Conservation (phyloP, 352 stramenopile species). For the Phytophthora citrophthora region DNA sequence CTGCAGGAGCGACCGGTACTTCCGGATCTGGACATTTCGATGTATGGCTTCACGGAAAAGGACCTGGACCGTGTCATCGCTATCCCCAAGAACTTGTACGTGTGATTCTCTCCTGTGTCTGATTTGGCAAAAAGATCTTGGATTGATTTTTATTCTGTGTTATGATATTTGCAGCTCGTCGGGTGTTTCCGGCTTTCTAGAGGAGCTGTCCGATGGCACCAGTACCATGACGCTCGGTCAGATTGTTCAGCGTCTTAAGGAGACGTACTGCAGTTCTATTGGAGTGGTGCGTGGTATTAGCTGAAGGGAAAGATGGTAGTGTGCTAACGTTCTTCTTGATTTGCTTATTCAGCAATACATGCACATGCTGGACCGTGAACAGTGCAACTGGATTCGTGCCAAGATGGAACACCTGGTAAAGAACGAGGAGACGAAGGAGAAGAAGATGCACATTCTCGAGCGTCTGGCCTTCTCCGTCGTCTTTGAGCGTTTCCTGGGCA, state of each 20-base stretch:
- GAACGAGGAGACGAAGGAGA: slow-evolving; percentile 85
- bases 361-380: slow-evolving; percentile 96
- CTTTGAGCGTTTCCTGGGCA: slow-evolving; percentile 98
- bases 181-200: slow-evolving; percentile 90
- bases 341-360: slow-evolving; percentile 93
- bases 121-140: not conserved
- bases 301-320: not conserved
- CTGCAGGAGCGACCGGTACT: slow-evolving; percentile 74
- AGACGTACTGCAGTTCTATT: slow-evolving; percentile 97
- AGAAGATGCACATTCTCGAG: slow-evolving; percentile 97
- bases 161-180: slow-evolving; percentile 54
- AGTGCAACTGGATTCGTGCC: slow-evolving; percentile 98
- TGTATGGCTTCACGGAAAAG: slow-evolving; percentile 92
- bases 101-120: slow-evolving; percentile 19
- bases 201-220: slow-evolving; percentile 73
- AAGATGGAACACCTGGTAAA: slow-evolving; percentile 86
- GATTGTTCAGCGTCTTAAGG: slow-evolving; percentile 93
- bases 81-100: slow-evolving; percentile 89
- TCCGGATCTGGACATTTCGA: slow-evolving; percentile 90
- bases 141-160: slow-evolving; percentile 1
- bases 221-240: slow-evolving; percentile 94
- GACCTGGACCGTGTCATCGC: slow-evolving; percentile 91
- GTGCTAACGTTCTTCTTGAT: slow-evolving; percentile 6
- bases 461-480: slow-evolving; percentile 97
- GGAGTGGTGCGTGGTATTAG: slow-evolving; percentile 81